Percentiles rank a stretch among this genome's conserved stretches.
Evolutionary conservation across 2,329 filamentous ascomycete genomes (phyloP).

Genomic region (Fusarium continuum): DNA sequence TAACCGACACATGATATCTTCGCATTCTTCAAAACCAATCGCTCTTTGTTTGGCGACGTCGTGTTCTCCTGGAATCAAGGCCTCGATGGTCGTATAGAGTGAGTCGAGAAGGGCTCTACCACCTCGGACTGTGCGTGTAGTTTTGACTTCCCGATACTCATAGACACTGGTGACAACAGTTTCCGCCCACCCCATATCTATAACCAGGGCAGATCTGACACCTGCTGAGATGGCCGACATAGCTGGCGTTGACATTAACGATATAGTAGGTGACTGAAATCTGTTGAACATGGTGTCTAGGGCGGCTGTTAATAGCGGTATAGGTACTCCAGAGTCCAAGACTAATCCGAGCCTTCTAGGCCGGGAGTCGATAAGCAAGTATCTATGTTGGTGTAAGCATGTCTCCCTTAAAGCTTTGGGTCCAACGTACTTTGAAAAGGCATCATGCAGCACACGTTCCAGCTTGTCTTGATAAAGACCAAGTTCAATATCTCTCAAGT

Average conservation of each 20-base stretch:
- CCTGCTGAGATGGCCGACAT: slow-evolving; percentile 82
- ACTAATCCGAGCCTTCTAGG: slow-evolving; percentile 78
- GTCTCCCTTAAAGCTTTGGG: background rate
- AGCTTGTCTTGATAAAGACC: slow-evolving; percentile 87
- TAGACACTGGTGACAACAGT: slow-evolving; percentile 87
- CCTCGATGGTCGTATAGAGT: slow-evolving; percentile 69
- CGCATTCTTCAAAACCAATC: slow-evolving; percentile 79
- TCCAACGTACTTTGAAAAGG: slow-evolving; percentile 75
- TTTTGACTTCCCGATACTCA: slow-evolving; percentile 85
- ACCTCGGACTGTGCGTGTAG: slow-evolving; percentile 75
- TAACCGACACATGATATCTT: slow-evolving; percentile 79
- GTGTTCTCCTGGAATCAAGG: slow-evolving; percentile 44
- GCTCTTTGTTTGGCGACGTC: slow-evolving; percentile 49
- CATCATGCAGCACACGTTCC: slow-evolving; percentile 81
- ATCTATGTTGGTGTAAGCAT: slow-evolving; percentile 52
- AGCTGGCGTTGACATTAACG: slow-evolving; percentile 79
- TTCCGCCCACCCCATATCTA: slow-evolving; percentile 94
- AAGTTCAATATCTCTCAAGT: slow-evolving; percentile 77
- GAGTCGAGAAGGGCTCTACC: slow-evolving; percentile 76
- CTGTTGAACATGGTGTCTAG: slow-evolving; percentile 82
- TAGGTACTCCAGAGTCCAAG: slow-evolving; percentile 79
- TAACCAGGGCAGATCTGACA: slow-evolving; percentile 82
- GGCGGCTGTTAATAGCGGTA: slow-evolving; percentile 78
- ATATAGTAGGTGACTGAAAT: slow-evolving; percentile 82
- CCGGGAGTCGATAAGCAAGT: slow-evolving; percentile 76